Percentiles rank a stretch among this genome's conserved stretches.
Conservation (phyloP, 179 eudicot genomes). For the Monotropa hypopitys region DNA sequence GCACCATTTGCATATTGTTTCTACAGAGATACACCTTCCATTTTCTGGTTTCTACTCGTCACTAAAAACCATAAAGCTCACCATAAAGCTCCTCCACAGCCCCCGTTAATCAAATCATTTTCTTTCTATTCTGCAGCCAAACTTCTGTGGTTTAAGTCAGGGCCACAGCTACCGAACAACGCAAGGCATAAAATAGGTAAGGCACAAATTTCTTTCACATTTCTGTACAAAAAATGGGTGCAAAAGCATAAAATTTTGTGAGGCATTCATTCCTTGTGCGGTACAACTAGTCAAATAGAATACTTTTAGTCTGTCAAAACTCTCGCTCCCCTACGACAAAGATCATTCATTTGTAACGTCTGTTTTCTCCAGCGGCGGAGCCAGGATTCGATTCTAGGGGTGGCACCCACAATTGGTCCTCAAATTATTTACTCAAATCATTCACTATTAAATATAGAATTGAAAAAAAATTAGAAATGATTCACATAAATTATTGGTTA, state of each 20-base stretch:
- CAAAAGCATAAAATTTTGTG: neutral
- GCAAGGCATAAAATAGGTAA: too few species aligned
- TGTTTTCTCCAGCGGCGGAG: too few species aligned
- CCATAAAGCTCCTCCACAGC: neutral
- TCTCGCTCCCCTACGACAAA: neutral
- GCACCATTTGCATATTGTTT: neutral
- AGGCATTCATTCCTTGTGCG: neutral
- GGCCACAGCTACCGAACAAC: constrained; percentile 7
- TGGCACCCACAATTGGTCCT: too few species aligned
- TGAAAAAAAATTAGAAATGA: too few species aligned
- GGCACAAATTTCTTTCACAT: too few species aligned
- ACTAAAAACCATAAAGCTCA: neutral
- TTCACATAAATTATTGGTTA: too few species aligned
- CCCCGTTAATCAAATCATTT: neutral
- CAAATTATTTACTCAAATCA: too few species aligned
- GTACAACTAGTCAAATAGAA: neutral
- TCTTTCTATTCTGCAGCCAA: neutral
- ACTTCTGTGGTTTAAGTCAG: neutral
- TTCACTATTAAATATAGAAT: too few species aligned
- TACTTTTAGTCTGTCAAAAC: neutral
- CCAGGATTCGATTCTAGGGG: too few species aligned
- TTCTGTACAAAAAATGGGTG: neutral
- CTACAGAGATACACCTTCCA: neutral
- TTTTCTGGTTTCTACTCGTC: neutral
- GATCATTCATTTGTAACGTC: neutral